These are phyloP conservation scores for Lolium multiflorum DNA, from an alignment of 176 grass and related monocot species.

Conservation along the genomic window DNA sequence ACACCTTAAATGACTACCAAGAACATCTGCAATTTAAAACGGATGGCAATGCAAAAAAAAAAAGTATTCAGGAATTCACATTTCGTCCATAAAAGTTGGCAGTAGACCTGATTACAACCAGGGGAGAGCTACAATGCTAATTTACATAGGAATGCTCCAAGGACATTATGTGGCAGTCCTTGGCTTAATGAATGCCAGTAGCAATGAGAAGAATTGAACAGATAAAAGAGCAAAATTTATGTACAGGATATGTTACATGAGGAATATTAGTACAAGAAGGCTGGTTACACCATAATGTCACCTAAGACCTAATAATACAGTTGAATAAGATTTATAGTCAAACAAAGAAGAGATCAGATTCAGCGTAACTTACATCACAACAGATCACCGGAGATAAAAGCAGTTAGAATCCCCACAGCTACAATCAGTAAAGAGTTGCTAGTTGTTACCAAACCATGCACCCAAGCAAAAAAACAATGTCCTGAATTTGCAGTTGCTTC, in stretches of 20 bases:
- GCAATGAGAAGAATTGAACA: slow-evolving; percentile 30
- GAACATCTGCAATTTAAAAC: slow-evolving; percentile 1
- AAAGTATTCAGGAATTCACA: slow-evolving; percentile 14
- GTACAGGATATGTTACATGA: slow-evolving; percentile 55
- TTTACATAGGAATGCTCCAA: slow-evolving; percentile 32
- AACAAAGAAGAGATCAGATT: slow-evolving; percentile 47
- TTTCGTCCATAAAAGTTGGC: slow-evolving; percentile 33
- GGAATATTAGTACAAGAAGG: slow-evolving; percentile 37
- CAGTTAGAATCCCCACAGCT: slow-evolving; percentile 57
- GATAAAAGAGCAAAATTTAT: background rate
- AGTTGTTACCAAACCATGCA: slow-evolving; percentile 49
- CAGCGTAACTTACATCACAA: slow-evolving; percentile 70
- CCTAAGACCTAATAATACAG: slow-evolving; percentile 43
- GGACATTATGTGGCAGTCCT: slow-evolving; percentile 33
- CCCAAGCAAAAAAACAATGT: slow-evolving; percentile 37
- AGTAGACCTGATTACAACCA: slow-evolving; percentile 48
- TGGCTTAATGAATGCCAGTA: slow-evolving; percentile 41
- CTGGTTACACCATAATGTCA: slow-evolving; percentile 43
- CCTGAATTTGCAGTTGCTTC: slow-evolving; percentile 45
- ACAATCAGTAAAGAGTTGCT: slow-evolving; percentile 48
- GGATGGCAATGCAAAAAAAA: slow-evolving; percentile 28
- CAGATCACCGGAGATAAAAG: slow-evolving; percentile 35
- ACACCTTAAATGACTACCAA: slow-evolving; percentile 32
- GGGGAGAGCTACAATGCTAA: slow-evolving; percentile 8
- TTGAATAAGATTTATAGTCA: slow-evolving; percentile 33